These are phyloP conservation scores for Lentinula novae-zelandiae DNA, from an alignment of 1,284 basidiomycete genomes.

Conservation along the genomic window DNA sequence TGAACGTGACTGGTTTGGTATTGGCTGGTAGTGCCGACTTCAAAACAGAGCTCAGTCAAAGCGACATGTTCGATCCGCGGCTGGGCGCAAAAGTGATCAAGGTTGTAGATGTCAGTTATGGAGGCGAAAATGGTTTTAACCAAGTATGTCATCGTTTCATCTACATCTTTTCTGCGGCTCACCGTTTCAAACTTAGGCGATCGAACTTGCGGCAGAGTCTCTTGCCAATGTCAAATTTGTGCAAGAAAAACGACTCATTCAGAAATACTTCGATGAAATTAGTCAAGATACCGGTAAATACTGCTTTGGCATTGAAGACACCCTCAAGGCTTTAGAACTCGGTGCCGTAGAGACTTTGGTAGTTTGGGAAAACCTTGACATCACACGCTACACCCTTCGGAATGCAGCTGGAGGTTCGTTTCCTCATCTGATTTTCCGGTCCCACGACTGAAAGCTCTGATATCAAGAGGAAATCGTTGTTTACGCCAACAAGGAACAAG, in stretches of 20 bases:
- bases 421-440: neutral
- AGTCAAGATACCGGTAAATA: slow-evolving; percentile 97
- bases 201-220: slow-evolving; percentile 94
- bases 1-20: slow-evolving; percentile 97
- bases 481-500: slow-evolving; percentile 77
- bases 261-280: slow-evolving; percentile 99
- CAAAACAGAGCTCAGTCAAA: slow-evolving; percentile 96
- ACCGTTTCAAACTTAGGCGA: slow-evolving; percentile 49
- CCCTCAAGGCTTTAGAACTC: slow-evolving; percentile 94
- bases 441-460: neutral
- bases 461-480: slow-evolving; percentile 76
- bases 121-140: slow-evolving; percentile 99
- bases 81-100: slow-evolving; percentile 92
- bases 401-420: slow-evolving; percentile 83
- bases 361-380: slow-evolving; percentile 97
- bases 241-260: slow-evolving; percentile 97
- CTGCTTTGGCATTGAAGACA: slow-evolving; percentile 98
- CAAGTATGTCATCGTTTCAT: slow-evolving; percentile 50
- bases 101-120: slow-evolving; percentile 98
- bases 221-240: slow-evolving; percentile 99
- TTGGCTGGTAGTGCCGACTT: slow-evolving; percentile 98
- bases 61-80: slow-evolving; percentile 94
- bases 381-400: slow-evolving; percentile 80
- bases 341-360: slow-evolving; percentile 97
- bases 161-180: slow-evolving; percentile 28